These are phyloP conservation scores for Pseudisothecium myosuroides DNA, from an alignment of 225 moss, liverwort and hornwort species.

Conservation along the genomic window DNA sequence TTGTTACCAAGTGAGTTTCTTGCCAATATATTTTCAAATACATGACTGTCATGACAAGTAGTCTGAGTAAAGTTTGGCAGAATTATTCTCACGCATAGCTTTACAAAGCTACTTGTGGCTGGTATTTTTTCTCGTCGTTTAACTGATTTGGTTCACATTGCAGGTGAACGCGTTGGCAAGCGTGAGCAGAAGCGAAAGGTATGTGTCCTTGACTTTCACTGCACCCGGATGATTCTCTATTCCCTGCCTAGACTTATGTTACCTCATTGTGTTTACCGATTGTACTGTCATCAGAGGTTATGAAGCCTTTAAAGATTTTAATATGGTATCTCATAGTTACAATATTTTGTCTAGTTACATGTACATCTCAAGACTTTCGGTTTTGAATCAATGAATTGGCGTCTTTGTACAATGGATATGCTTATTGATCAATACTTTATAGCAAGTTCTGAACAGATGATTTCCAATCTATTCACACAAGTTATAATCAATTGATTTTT, in stretches of 20 bases:
- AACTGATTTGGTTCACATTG: background rate
- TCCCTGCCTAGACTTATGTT: background rate
- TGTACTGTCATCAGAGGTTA: background rate
- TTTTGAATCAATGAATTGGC: background rate
- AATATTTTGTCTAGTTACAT: background rate
- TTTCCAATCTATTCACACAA: too few relatives aligned
- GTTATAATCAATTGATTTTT: background rate
- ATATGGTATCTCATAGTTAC: background rate
- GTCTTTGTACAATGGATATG: background rate
- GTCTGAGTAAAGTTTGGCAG: background rate
- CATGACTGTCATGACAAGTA: background rate
- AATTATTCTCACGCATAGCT: background rate
- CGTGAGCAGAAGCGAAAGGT: slow-evolving; percentile 95
- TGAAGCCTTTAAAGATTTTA: background rate
- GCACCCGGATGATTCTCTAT: background rate
- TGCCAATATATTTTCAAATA: background rate
- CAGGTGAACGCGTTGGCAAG: slow-evolving; percentile 73
- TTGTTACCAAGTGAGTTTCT: background rate
- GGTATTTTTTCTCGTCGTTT: background rate
- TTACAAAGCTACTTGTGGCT: background rate
- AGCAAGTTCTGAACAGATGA: background rate
- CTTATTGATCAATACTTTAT: background rate
- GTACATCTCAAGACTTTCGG: background rate
- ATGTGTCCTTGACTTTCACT: background rate
- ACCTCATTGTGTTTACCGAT: background rate